Evolutionary conservation across 1,284 basidiomycete genomes (phyloP), one percentile per base, ranked within the genome.

Genomic region (Pseudozyma sp.): DNA sequence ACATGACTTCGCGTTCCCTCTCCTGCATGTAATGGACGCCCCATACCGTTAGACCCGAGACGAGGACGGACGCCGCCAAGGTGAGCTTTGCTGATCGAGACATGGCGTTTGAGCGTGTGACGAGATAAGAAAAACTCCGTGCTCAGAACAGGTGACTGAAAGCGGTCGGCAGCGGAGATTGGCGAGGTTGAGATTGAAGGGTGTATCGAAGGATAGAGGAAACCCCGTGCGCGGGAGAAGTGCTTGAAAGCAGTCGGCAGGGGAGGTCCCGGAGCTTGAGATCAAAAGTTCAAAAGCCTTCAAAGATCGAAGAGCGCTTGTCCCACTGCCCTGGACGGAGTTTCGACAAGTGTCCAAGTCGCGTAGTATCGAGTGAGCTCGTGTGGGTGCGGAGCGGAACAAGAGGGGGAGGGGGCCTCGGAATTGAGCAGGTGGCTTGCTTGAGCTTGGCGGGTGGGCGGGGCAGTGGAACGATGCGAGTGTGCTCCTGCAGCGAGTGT

Each of bases 11-110:
- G 59, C 91, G 91, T 85, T 99, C 95, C 79, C 90, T 89, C 47
- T 89, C 87, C 86, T 99, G 96, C 70, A 96, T 89, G 80, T 89
- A 92, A 85, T 98, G 96, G 7, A 99, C 96, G 19, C 91, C 93
- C 90, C 91, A 95, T 80, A 99, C 90, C 7, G 92, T 93, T 36
- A 90, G 86, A 1, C 88, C 88, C 13, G 92, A 90, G 56, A 92
- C 85, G 9, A 89, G 77, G 54, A 93, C 85, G 4, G 94, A 91
- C n/a, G 87, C 88, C 36, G 87, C 86, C 35, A 98, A 88, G 5
- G 94, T 93, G 45, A 89, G 86, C 85, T 93, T 94, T 21, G 95
- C 92, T 54, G 88, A 88, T 61, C 90, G 88, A 62, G 93, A 92
- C 90, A 93, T 93, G 59, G 95, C 42, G 36, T 35, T 45, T 35